Conservation (phyloP, 2,329 filamentous ascomycete genomes). For the Ascochyta clinopodiicola region DNA sequence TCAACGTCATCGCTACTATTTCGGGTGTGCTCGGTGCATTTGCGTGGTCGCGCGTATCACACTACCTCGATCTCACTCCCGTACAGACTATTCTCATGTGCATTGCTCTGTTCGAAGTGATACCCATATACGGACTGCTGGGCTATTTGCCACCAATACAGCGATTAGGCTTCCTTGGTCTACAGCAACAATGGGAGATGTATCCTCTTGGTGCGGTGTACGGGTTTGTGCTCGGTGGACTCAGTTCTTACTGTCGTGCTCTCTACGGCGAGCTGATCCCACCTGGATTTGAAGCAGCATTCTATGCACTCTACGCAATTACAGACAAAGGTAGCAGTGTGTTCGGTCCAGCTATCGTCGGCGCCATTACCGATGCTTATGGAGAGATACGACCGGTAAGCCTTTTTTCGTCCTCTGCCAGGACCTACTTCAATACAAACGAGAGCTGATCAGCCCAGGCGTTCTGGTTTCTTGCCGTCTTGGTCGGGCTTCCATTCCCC, state of each 20-base stretch:
- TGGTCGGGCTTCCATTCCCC: conserved; percentile 86
- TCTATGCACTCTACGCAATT: conserved; percentile 95
- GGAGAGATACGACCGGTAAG: conserved; percentile 57
- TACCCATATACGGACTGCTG: conserved; percentile 87
- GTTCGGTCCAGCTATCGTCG: conserved; percentile 93
- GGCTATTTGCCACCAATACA: conserved; percentile 85
- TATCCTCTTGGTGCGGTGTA: conserved; percentile 90
- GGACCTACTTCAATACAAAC: not conserved
- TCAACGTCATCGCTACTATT: conserved; percentile 89
- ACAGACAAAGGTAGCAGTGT: conserved; percentile 96
- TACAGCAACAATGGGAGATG: conserved; percentile 98
- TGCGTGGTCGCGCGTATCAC: conserved; percentile 82
- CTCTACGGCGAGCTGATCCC: conserved; percentile 94
- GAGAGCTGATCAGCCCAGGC: conserved; percentile 54
- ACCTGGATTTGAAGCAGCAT: conserved; percentile 91
- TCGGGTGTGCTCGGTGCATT: conserved; percentile 88
- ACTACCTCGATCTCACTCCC: conserved; percentile 71
- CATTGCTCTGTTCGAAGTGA: conserved; percentile 87
- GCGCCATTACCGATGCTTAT: conserved; percentile 80
- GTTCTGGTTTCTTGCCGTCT: conserved; percentile 86
- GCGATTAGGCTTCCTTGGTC: conserved; percentile 75
- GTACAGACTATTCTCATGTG: conserved; percentile 92
- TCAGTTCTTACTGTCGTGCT: conserved; percentile 89
- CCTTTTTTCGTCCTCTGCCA: not conserved
- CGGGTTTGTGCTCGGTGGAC: conserved; percentile 90